These are phyloP conservation scores for Papiliotrema laurentii DNA, from an alignment of 1,284 basidiomycete species.

Conservation along the genomic window DNA sequence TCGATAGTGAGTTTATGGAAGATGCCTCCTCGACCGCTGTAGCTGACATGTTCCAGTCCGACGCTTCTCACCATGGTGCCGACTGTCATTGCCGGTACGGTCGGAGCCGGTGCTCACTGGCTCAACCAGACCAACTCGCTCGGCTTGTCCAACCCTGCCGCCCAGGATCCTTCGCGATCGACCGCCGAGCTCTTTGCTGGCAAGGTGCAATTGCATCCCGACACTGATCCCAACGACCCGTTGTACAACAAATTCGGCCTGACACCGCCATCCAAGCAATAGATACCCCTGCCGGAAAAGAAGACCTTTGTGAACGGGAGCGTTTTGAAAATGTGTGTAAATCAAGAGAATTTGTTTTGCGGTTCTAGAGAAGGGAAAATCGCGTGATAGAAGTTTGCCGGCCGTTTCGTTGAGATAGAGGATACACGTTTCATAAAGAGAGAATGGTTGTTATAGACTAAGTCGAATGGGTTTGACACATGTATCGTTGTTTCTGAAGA, in stretches of 20 bases:
- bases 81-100: constrained; percentile 73
- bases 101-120: constrained; percentile 63
- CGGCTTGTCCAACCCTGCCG: constrained; percentile 32
- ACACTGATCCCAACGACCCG: constrained; percentile 56
- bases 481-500: too few species aligned
- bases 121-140: constrained; percentile 19
- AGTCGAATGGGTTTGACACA: too few species aligned
- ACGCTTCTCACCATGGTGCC: constrained; percentile 83
- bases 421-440: too few species aligned
- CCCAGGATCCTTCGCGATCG: constrained; percentile 33
- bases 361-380: too few species aligned
- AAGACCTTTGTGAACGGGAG: too few species aligned
- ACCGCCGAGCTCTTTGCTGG: constrained; percentile 53
- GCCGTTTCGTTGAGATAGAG: too few species aligned
- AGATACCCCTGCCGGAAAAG: too few species aligned
- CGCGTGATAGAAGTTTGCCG: too few species aligned
- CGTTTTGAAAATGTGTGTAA: too few species aligned
- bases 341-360: too few species aligned
- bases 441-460: too few species aligned
- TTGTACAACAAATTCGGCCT: constrained; percentile 11
- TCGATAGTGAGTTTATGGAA: constrained; percentile 38
- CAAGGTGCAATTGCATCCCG: constrained; percentile 78
- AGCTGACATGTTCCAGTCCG: constrained; percentile 30
- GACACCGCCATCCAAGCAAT: neutral
- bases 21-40: neutral